phyloP scores from a whole-genome alignment of 2,329 filamentous ascomycete genomes.

The Mycogone perniciosa region DNA sequence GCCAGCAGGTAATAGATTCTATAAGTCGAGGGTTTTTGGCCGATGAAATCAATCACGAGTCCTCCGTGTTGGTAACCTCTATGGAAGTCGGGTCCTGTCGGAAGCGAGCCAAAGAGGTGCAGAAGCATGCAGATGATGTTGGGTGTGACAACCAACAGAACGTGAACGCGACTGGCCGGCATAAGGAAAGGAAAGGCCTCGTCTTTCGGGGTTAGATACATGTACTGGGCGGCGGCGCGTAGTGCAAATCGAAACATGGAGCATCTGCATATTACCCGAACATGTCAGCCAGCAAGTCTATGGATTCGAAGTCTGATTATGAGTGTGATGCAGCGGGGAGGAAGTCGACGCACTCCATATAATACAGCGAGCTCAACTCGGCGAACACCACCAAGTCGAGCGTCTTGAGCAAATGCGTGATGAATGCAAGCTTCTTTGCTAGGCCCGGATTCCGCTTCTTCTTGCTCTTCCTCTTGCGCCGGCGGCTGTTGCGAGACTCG shows the following conservation, averaged over 20 bases:
- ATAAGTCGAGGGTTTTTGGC: slow-evolving; percentile 56
- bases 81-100: slow-evolving; percentile 52
- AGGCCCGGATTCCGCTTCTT: slow-evolving; percentile 37
- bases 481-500: slow-evolving; percentile 21
- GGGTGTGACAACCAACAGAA: slow-evolving; percentile 51
- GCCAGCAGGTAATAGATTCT: slow-evolving; percentile 48
- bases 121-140: slow-evolving; percentile 55
- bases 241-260: slow-evolving; percentile 58
- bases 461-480: slow-evolving; percentile 31
- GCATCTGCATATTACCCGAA: slow-evolving; percentile 39
- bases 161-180: slow-evolving; percentile 50
- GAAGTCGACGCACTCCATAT: slow-evolving; percentile 52
- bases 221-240: slow-evolving; percentile 52
- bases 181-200: slow-evolving; percentile 49
- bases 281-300: background rate
- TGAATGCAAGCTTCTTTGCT: slow-evolving; percentile 53
- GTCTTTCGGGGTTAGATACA: slow-evolving; percentile 58
- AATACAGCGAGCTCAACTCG: slow-evolving; percentile 60
- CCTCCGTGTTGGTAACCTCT: slow-evolving; percentile 63
- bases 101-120: slow-evolving; percentile 50
- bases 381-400: slow-evolving; percentile 59
- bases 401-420: slow-evolving; percentile 53
- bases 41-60: slow-evolving; percentile 61
- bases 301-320: background rate
- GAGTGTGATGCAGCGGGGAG: background rate